These are phyloP conservation scores for Lachnellula arida DNA, from an alignment of 2,329 filamentous ascomycete species.

Conservation along the genomic window DNA sequence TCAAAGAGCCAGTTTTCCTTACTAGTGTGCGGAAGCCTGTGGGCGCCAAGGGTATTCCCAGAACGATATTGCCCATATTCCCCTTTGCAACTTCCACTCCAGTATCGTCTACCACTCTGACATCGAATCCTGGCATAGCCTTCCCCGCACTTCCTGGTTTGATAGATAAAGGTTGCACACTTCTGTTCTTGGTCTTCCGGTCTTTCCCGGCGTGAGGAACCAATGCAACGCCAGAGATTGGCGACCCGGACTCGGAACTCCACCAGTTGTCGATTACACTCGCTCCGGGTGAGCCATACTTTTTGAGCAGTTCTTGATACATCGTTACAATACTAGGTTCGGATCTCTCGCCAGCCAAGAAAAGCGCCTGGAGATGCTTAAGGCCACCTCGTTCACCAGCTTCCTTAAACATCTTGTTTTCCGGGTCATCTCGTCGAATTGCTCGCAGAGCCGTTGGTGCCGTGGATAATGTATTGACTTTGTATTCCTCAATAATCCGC, in stretches of 20 bases:
- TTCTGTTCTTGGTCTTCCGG: constrained; percentile 36
- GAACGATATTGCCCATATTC: constrained; percentile 86
- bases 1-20: too few species aligned
- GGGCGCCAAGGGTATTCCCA: constrained; percentile 76
- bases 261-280: constrained; percentile 70
- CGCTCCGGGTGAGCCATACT: constrained; percentile 60
- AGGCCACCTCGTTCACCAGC: constrained; percentile 66
- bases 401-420: constrained; percentile 59
- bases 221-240: constrained; percentile 61
- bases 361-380: constrained; percentile 67
- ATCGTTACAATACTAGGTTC: constrained; percentile 80
- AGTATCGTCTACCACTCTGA: constrained; percentile 75
- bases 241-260: constrained; percentile 66
- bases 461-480: constrained; percentile 78
- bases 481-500: constrained; percentile 79
- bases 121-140: constrained; percentile 86
- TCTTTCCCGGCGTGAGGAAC: constrained; percentile 57
- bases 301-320: constrained; percentile 69
- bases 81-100: constrained; percentile 67
- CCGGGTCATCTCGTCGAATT: constrained; percentile 79
- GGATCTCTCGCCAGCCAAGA: constrained; percentile 83
- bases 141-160: constrained; percentile 87
- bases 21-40: constrained; percentile 77
- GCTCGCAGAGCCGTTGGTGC: constrained; percentile 84
- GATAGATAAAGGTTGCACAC: constrained; percentile 51